A percentile compares a stretch with the other conserved stretches of the same genome.
phyloP scores from a whole-genome alignment of 2,329 filamentous ascomycete genomes.

The Verticillium nubilum region DNA sequence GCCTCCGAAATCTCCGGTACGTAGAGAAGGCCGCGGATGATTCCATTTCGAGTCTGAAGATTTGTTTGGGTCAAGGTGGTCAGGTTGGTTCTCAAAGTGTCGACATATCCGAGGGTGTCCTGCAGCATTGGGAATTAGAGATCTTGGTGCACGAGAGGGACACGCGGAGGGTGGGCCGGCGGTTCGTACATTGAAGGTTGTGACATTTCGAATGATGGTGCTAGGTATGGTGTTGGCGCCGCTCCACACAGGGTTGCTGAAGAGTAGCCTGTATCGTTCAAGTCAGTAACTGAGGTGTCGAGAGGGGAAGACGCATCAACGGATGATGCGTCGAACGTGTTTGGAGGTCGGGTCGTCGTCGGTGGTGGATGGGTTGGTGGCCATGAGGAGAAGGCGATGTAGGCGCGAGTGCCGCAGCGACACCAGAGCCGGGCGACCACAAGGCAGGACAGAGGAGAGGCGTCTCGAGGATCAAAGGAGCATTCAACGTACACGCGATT shows the following conservation, averaged over 20 bases:
- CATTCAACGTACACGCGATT: conserved; percentile 41
- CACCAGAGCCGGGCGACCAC: too few species aligned
- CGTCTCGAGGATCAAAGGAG: conserved; percentile 8
- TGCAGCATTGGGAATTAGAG: background rate
- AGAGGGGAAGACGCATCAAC: background rate
- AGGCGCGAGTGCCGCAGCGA: too few species aligned
- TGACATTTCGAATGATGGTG: conserved; percentile 52
- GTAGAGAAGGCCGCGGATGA: conserved; percentile 76
- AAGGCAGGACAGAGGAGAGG: background rate
- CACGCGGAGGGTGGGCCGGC: background rate
- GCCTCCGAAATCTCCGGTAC: conserved; percentile 62
- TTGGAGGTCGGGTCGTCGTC: too few species aligned
- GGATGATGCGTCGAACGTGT: too few species aligned
- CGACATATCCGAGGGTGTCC: conserved; percentile 42
- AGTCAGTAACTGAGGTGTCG: background rate
- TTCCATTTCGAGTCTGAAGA: conserved; percentile 50
- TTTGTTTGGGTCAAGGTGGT: conserved; percentile 71
- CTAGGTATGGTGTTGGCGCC: conserved; percentile 43
- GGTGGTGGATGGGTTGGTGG: too few species aligned
- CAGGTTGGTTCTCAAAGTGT: conserved; percentile 51
- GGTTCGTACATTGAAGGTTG: conserved; percentile 45
- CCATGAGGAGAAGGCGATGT: too few species aligned
- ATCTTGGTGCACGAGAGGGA: conserved; percentile 17
- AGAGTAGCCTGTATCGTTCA: conserved; percentile 41
- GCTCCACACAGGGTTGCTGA: conserved; percentile 53